Base-by-base conservation (phyloP, 345 rosid genomes). In the Microthlaspi erraticum region DNA sequence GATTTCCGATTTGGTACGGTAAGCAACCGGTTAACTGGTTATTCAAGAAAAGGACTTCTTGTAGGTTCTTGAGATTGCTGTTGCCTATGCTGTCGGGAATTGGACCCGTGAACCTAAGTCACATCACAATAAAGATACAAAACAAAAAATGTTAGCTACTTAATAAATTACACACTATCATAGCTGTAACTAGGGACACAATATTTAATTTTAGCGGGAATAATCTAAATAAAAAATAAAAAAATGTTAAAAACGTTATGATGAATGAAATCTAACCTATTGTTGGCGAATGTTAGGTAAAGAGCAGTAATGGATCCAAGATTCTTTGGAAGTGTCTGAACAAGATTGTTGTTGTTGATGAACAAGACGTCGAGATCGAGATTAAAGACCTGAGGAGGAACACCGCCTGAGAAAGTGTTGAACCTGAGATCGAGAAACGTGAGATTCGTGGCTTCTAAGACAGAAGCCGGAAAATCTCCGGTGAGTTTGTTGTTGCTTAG, bases 221-320 rank as follows among this genome's bases (percentile, higher is more conserved):
- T n/a, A 2, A 13, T n/a, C 5, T 26, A 26, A 26, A 2, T 26
- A 14, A 29, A 26, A 26, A 10, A 7, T 9, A 10, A 60, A 37
- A 23, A 48, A 7, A 42, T 17, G 23, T 34, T 33, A 2, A 19
- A 12, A 61, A 61, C 23, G 14, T 33, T 3, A 39, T 19, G 12
- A 6, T 64, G 20, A 38, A 6, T 64, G 20, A 38, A 53, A 18
- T 8, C 67, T 66, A 59, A 74, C 57, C 82, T 81, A 82, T 88
- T 93, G 78, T 93, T 87, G 73, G 98, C 97, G 62, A 90, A 75
- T 4, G 93, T 83, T 61, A 90, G 95, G 50, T 78, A 84, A 18
- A 78, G 79, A 34, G 87, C 70, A 19, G 74, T 91, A 48, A 84
- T 84, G 74, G 26, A 62, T 59, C 81, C 89, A 23, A 88, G 65